Evolutionary conservation across 345 rosid genomes (phyloP), one percentile per base, ranked within the genome.

Genomic region (Carallia pectinifolia): DNA sequence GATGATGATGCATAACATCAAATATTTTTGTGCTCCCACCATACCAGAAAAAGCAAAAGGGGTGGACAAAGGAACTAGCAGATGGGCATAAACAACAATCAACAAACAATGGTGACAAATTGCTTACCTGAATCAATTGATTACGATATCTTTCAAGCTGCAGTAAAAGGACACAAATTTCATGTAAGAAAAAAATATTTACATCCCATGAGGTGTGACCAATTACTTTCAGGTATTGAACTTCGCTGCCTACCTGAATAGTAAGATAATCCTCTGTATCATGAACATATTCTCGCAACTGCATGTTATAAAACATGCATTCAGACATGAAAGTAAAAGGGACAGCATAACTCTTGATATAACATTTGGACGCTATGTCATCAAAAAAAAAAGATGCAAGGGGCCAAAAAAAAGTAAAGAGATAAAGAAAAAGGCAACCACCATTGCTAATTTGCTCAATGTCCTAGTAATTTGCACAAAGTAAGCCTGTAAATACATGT

Each of bases 61-160:
- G 48, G 10, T 3, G 10, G 61, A 60, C 29, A 19, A 37, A 19
- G 31, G 23, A 56, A 53, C 5, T 16, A 0, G 19, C 7, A 3
- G 5, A 30, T 48, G 0, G 23, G 16, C 4, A 39, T 9, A 23
- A 9, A 39, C 8, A 3, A 18, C 8, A 37, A 18, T 34, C 2
- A 58, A 4, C 8, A 37, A 18, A 40, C 2, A 58, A 4, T 31
- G 54, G 23, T 33, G 39, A 62, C 64, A 4, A 61, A 5, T 23
- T 62, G 33, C 74, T 69, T 60, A 92, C 98, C 91, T 92, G 99
- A 82, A 96, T 96, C 52, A 96, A 85, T 86, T 96, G 98, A 78
- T 96, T 96, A 30, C 99, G 93, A 81, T 96, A 96, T 77, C 89
- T 96, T 85, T 96, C 99, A 40, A 96, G 93, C 99, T 95, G 92